Conservation (phyloP, 805 yeast species). For the Ogataea angusta region DNA sequence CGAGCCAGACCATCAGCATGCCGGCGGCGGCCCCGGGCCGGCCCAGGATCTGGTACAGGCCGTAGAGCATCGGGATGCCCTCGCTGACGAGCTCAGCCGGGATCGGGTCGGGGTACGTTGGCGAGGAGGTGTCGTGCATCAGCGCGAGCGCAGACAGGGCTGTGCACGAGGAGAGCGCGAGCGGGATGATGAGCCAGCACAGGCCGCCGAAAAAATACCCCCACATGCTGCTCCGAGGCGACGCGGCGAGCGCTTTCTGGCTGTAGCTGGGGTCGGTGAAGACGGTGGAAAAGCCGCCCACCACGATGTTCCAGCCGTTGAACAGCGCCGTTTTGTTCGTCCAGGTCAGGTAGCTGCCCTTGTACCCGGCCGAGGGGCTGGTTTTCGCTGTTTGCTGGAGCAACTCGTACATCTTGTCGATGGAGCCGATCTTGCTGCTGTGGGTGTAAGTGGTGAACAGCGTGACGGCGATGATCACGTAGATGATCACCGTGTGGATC, state of each 20-base stretch:
- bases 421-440: conserved; percentile 32
- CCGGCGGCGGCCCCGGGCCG: conserved; percentile 42
- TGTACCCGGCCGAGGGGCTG: conserved; percentile 26
- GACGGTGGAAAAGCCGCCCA: conserved; percentile 28
- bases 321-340: conserved; percentile 33
- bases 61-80: conserved; percentile 38
- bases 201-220: conserved; percentile 33
- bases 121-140: conserved; percentile 31
- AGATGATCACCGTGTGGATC: conserved; percentile 47
- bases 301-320: conserved; percentile 37
- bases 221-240: conserved; percentile 26
- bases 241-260: conserved; percentile 33
- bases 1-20: conserved; percentile 38
- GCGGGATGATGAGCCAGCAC: conserved; percentile 34
- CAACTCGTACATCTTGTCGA: conserved; percentile 34
- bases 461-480: conserved; percentile 32
- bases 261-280: conserved; percentile 32
- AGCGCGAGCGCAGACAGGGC: conserved; percentile 37
- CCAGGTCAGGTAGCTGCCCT: conserved; percentile 34
- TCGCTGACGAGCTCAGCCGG: conserved; percentile 37
- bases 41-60: conserved; percentile 34
- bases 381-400: conserved; percentile 20
- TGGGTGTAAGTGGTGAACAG: conserved; percentile 27
- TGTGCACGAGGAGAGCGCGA: conserved; percentile 30
- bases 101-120: conserved; percentile 42